Evolutionary conservation across 139 green algal species (phyloP).

Genomic region (Chlorella sp.): DNA sequence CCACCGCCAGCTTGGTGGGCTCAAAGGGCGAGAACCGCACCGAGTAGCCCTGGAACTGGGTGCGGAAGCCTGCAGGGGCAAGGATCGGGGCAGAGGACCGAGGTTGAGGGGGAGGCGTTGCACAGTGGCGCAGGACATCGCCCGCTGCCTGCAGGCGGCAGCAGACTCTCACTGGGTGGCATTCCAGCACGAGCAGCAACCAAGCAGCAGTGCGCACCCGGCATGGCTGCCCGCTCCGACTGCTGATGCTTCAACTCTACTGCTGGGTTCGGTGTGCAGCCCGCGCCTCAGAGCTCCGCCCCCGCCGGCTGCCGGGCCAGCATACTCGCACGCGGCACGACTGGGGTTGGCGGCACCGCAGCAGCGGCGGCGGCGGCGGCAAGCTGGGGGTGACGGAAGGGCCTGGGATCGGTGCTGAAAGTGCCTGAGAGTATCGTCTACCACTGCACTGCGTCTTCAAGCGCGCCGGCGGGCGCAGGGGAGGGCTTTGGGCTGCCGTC

Average conservation of each 20-base stretch:
- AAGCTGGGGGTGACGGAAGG: no score
- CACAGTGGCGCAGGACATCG: no score
- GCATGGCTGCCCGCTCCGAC: not conserved
- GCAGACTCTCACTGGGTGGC: no score
- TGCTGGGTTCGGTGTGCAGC: not conserved
- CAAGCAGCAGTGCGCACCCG: not conserved
- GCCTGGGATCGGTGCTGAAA: no score
- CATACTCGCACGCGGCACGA: not conserved
- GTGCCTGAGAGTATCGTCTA: no score
- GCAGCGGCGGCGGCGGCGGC: not conserved
- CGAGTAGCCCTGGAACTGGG: constrained; percentile 76
- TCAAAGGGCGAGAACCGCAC: constrained; percentile 89
- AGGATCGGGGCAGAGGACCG: not conserved
- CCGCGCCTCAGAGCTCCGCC: not conserved
- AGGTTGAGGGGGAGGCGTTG: no score
- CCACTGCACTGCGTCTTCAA: no score
- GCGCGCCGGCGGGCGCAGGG: no score
- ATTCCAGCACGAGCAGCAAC: not conserved
- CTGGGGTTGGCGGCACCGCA: not conserved
- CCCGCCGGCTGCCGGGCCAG: not conserved
- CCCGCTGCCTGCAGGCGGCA: not conserved
- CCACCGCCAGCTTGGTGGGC: constrained; percentile 84
- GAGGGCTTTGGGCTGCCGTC: no score
- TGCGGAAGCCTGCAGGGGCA: constrained; percentile 57
- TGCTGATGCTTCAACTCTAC: not conserved